Evolutionary conservation across 106 monocot genomes (phyloP).

Genomic region (Ottelia alismoides): DNA sequence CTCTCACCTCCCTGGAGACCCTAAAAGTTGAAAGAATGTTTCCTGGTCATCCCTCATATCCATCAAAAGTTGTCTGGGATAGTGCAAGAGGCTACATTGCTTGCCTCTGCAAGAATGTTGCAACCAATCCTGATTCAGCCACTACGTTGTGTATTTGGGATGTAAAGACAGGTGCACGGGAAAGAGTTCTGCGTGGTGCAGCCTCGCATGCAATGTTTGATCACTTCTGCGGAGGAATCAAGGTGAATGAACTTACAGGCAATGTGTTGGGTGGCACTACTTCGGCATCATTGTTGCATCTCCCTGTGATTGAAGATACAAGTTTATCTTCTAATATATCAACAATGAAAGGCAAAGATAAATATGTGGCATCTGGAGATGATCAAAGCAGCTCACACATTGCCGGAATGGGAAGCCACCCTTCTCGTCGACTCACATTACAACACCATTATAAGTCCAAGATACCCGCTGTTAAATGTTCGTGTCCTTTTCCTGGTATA

Average conservation of each 20-base stretch:
- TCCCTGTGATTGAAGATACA: slow-evolving; percentile 50
- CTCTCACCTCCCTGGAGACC: slow-evolving; percentile 77
- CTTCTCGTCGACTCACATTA: slow-evolving; percentile 4
- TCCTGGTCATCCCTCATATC: slow-evolving; percentile 75
- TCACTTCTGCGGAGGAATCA: slow-evolving; percentile 69
- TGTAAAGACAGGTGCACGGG: slow-evolving; percentile 78
- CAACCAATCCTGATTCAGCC: slow-evolving; percentile 21
- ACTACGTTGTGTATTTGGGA: slow-evolving; percentile 78
- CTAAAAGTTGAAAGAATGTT: slow-evolving; percentile 90
- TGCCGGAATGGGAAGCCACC: slow-evolving; percentile 20
- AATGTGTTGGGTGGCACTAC: slow-evolving; percentile 53
- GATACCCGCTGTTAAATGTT: slow-evolving; percentile 52
- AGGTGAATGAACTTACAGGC: slow-evolving; percentile 28
- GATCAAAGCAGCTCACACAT: neutral
- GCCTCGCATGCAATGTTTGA: slow-evolving; percentile 82
- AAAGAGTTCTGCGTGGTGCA: slow-evolving; percentile 60
- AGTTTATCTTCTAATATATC: slow-evolving; percentile 12
- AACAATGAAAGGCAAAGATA: neutral
- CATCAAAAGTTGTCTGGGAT: slow-evolving; percentile 85
- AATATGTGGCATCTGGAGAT: too few relatives aligned
- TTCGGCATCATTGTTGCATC: slow-evolving; percentile 53
- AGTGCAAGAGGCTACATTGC: slow-evolving; percentile 79
- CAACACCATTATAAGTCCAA: slow-evolving; percentile 11
- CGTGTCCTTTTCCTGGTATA: slow-evolving; percentile 80
- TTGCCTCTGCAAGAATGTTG: slow-evolving; percentile 56